Base-by-base conservation (phyloP, 2,329 filamentous ascomycete genomes). In the Colletotrichum liriopes region DNA sequence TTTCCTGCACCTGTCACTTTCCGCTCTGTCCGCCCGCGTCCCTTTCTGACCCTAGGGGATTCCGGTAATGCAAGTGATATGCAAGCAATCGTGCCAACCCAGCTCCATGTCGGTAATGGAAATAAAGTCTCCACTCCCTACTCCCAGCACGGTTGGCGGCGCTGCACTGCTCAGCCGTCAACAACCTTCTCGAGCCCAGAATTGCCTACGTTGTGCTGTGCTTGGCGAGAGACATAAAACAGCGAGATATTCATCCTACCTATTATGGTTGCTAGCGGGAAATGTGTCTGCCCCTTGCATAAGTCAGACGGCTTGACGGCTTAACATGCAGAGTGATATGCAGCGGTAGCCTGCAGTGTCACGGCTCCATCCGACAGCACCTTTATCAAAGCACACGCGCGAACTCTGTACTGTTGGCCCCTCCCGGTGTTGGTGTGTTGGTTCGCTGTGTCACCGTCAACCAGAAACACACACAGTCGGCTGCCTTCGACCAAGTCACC, bases 211-310 rank as follows among this genome's bases (percentile, higher is more conserved):
- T 35, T 14, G 14, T 62, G 32, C 43, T 35, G 16, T n/a, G 14
- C 12, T 29, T 52, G 18, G 49, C 49, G 16, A 29, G 49, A 23
- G 45, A 49, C 45, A n/a, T 26, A 26, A 26, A n/a, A 49, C 45
- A 23, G 20, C 20, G 56, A 60, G 26, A 45, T 23, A 60, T 61
- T 35, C 29, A 47, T 60, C 41, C 16, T n/a, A 60, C 16, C 20
- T 47, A 35, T 16, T 49, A 16, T 35, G 16, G n/a, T 26, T 45
- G 23, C 43, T n/a, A 11, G 18, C 26, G 35, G 14, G 62, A 47
- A 47, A 39, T 43, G n/a, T 58, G 65, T 43, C 45, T 41, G 65
- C 43, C 43, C 69, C 69, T 68, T 72, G 69, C 69, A 72, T 72
- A 59, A 68, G 43, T 39, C 39, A 26, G 66, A 43, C 45, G 5